Base-by-base conservation (phyloP, 768 basidiomycete species). In the Sarcodon aspratus region DNA sequence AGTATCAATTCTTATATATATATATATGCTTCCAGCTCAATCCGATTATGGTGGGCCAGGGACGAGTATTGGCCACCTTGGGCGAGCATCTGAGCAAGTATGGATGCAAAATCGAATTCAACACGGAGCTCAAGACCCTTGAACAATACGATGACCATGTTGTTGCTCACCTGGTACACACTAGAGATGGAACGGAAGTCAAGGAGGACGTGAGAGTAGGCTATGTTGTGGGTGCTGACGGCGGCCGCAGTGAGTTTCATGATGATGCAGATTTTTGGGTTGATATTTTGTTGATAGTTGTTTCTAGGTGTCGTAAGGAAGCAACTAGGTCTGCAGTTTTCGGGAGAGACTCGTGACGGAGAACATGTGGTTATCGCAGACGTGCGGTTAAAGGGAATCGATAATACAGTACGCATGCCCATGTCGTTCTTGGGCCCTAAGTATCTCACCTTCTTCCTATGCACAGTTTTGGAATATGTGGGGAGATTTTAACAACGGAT, bases 211-310 rank as follows among this genome's bases (percentile, higher is more conserved):
- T 62, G 6, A 55, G 50, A 7, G 56, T 53, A n/a, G 56, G 61
- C 2, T 72, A 60, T 53, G 52, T 76, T 1, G 56, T 74, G 11
- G 72, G 72, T 2, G 59, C 66, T 0, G 75, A 74, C 50, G 70
- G 71, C 12, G 72, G 67, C 0, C 56, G 53, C 50, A 59, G 65
- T 62, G 6, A 36, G 55, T 46, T 8, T 5, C 9, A 36, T 17
- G 43, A 10, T 11, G 5, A 27, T 38, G 17, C 4, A 1, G 6
- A 13, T 31, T 42, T 34, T 33, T n/a, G 7, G 15, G 12, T 13
- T 12, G 11, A 33, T n/a, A n/a, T 7, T 10, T 47, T 0, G 31
- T 13, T 21, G 13, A 33, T 7, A 33, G 21, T 9, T 9, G 13
- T 33, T n/a, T 58, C 33, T 33, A 70, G 64, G 71, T 10, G 36